Conservation (phyloP, 1,284 basidiomycete species). For the Microbotryomycetes sp. region DNA sequence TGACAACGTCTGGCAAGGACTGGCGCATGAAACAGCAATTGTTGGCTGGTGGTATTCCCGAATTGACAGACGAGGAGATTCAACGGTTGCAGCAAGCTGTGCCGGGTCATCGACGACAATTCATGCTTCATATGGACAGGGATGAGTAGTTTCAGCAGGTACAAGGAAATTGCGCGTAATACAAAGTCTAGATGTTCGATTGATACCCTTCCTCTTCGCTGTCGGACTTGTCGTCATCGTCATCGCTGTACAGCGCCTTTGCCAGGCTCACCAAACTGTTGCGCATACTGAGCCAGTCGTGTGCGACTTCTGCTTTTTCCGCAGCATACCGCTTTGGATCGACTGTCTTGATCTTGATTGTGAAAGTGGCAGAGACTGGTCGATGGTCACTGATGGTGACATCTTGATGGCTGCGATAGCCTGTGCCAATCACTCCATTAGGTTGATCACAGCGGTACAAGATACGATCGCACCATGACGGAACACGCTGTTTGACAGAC, state of each 20-base stretch:
- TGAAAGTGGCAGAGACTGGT: conserved; percentile 34
- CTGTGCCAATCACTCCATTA: conserved; percentile 21
- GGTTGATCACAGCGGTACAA: conserved; percentile 52
- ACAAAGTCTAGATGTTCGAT: too few species aligned
- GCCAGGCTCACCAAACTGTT: conserved; percentile 9
- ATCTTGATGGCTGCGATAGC: conserved; percentile 40
- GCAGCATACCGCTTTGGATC: conserved; percentile 6
- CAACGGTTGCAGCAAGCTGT: conserved; percentile 2
- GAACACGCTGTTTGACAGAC: conserved; percentile 77
- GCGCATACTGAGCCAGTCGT: conserved; percentile 11
- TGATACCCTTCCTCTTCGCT: too few species aligned
- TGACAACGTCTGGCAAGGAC: conserved; percentile 31
- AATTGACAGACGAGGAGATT: conserved; percentile 22
- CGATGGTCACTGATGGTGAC: conserved; percentile 41
- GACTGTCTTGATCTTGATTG: conserved; percentile 13
- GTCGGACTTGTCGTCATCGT: background rate
- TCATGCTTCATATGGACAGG: background rate
- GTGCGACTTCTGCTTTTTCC: background rate
- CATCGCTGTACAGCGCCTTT: background rate
- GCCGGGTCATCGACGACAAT: background rate
- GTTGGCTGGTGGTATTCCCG: conserved; percentile 14
- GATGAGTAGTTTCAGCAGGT: background rate
- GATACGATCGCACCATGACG: conserved; percentile 94
- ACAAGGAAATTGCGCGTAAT: too few species aligned
- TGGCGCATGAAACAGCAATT: conserved; percentile 33